Base-by-base conservation (phyloP, 2,329 filamentous ascomycete species). In the Talaromyces sp. region DNA sequence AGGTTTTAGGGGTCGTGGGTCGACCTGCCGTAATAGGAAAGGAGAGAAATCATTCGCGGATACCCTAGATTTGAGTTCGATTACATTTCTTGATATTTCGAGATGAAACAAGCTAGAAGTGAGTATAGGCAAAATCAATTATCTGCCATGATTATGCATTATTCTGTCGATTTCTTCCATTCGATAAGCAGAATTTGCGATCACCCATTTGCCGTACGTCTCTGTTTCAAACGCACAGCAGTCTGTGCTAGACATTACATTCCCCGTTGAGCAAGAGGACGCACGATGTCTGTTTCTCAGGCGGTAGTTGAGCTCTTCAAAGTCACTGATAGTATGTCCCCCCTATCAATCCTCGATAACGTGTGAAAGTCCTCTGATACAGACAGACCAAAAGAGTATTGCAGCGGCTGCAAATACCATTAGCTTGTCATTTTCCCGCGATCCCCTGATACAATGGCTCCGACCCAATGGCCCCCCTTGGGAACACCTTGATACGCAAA, bases 21-120 rank as follows among this genome's bases (percentile, higher is more conserved):
- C 71, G 56, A 68, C 66, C 69, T 73, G 65, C 71, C 65, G 50
- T 19, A 68, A 62, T 3, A 2, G 68, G 70, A 37, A 31, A 43
- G 1, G 9, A 1, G 17, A 17, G 39, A 49, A 7, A 8, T n/a
- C 9, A 37, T 9, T 47, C 17, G 27, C 41, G 11, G 41, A 43
- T 43, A 19, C 2, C 41, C 17, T 19, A 1, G n/a, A 7, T 19
- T n/a, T n/a, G n/a, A 43, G 17, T 43, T 19, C 1, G 7, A 19
- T n/a, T 9, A n/a, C 17, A 19, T 43, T n/a, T 15, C 4, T 43
- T 19, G 41, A 19, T 43, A 8, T 19, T 43, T 6, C 7, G 10
- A 43, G 3, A 43, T n/a, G 9, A 8, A 17, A n/a, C 3, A 19
- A 19, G 8, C 17, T 43, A n/a, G 17, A n/a, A 19, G 7, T 19